Percentiles rank a stretch among this genome's conserved stretches.
Conservation (phyloP, 2,329 filamentous ascomycete genomes). For the Colletotrichum sp. region DNA sequence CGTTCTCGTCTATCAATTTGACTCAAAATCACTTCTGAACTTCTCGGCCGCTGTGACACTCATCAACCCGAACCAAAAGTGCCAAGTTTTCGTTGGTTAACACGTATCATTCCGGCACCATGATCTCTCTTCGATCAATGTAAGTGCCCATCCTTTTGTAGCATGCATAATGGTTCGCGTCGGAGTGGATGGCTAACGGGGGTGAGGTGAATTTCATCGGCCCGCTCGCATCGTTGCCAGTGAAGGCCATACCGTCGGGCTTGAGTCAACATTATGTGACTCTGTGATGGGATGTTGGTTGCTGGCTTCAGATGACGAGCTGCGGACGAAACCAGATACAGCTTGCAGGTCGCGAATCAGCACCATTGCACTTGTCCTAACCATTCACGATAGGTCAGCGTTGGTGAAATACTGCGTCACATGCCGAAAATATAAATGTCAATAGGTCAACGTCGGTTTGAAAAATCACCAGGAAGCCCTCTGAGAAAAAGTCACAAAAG, state of each 20-base stretch:
- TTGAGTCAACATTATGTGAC: not conserved
- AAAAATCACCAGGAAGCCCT: not conserved
- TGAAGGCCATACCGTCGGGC: not conserved
- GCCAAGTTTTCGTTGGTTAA: not conserved
- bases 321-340: not conserved
- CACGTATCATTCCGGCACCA: not conserved
- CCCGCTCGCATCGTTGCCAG: not conserved
- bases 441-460: not conserved
- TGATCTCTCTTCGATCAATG: not conserved
- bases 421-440: not conserved
- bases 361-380: not conserved
- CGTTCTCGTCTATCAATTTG: conserved; percentile 13
- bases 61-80: not conserved
- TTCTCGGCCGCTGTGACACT: not conserved
- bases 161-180: not conserved
- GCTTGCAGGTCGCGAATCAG: not conserved
- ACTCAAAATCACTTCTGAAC: not conserved
- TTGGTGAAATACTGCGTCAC: not conserved
- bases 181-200: not conserved
- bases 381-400: not conserved
- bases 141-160: not conserved
- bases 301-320: not conserved
- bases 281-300: not conserved
- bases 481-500: not conserved
- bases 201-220: not conserved